Evolutionary conservation across 495 filamentous ascomycete species (phyloP).

Genomic region (Cercophora samala): DNA sequence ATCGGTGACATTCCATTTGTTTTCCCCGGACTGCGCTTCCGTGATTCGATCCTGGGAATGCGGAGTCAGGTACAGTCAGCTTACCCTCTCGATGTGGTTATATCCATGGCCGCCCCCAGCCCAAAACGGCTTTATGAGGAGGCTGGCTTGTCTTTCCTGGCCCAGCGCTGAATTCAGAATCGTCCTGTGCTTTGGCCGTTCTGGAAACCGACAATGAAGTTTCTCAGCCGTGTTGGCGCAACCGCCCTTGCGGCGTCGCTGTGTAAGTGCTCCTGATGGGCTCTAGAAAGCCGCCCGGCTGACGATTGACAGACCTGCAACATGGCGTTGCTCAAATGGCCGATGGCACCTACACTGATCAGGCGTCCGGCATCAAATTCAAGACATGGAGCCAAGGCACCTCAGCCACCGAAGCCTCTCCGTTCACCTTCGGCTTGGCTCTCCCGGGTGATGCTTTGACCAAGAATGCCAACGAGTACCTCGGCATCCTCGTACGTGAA

Average conservation of each 20-base stretch:
- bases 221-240: conserved; percentile 28
- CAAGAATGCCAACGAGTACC: conserved; percentile 55
- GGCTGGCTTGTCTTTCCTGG: conserved; percentile 20
- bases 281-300: conserved; percentile 3
- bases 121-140: not conserved
- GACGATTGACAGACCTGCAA: conserved; percentile 25
- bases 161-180: conserved; percentile 20
- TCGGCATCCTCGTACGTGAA: conserved; percentile 51
- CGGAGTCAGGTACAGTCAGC: conserved; percentile 17
- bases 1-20: conserved; percentile 31
- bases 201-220: conserved; percentile 29
- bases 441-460: conserved; percentile 52
- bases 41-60: conserved; percentile 26
- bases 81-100: conserved; percentile 16
- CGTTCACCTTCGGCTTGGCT: conserved; percentile 53
- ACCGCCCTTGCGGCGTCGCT: conserved; percentile 30
- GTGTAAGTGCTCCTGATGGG: conserved; percentile 24
- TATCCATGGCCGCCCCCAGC: conserved; percentile 14
- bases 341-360: conserved; percentile 37
- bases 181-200: conserved; percentile 18
- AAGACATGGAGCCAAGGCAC: conserved; percentile 34
- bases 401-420: conserved; percentile 15
- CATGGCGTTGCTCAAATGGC: conserved; percentile 27
- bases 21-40: conserved; percentile 30
- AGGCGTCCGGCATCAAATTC: conserved; percentile 42